Conservation (phyloP, 148 eudicot genomes). For the Tetragonia tetragonoides region DNA sequence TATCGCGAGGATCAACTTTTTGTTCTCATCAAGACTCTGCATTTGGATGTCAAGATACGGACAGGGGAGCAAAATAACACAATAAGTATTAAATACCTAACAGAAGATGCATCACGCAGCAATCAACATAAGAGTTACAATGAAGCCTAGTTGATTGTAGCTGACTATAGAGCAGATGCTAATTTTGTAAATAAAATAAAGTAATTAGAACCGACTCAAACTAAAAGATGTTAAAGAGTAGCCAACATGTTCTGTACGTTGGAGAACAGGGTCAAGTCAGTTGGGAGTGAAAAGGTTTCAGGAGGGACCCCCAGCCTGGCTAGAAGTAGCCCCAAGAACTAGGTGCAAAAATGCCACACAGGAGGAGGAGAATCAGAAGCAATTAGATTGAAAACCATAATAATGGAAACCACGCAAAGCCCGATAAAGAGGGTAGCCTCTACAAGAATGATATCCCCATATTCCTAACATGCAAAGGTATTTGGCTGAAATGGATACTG, state of each 20-base stretch:
- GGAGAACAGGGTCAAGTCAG: neutral
- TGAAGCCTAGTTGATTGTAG: neutral
- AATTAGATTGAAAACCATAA: neutral
- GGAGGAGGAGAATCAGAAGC: neutral
- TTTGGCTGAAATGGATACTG: neutral
- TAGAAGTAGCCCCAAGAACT: neutral
- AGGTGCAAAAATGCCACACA: neutral
- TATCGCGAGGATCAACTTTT: conserved; percentile 87
- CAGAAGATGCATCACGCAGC: neutral
- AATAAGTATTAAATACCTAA: neutral
- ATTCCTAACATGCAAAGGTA: neutral
- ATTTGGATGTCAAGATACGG: conserved; percentile 7
- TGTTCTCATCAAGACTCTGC: conserved; percentile 98
- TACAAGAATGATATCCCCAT: neutral
- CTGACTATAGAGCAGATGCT: neutral
- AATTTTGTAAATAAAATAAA: neutral
- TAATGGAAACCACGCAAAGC: neutral
- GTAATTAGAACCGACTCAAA: neutral
- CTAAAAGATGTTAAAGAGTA: neutral
- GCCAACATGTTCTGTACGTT: neutral
- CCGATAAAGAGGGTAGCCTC: neutral
- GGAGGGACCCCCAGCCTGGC: neutral
- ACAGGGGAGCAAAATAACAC: neutral
- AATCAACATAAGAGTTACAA: neutral
- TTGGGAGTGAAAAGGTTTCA: neutral